These are phyloP conservation scores for Fusarium sublunatum DNA, from an alignment of 2,329 filamentous ascomycete genomes.

Conservation along the genomic window DNA sequence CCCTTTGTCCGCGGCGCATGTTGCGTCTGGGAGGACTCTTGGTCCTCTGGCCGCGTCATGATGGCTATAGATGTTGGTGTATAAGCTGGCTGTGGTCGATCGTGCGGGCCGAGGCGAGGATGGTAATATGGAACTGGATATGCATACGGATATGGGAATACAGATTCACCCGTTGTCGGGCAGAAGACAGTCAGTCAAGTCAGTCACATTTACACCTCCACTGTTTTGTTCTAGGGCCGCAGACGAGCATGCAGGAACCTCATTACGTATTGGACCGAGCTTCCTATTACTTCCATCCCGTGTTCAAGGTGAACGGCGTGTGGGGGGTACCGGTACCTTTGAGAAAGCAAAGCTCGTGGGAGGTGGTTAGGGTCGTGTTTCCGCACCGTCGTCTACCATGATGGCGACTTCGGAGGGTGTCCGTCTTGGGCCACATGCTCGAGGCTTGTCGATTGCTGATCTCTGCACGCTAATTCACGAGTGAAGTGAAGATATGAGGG, in stretches of 20 bases:
- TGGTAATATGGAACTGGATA: conserved; percentile 1
- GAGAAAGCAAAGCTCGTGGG: not conserved
- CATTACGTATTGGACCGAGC: conserved; percentile 41
- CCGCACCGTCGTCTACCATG: conserved; percentile 1
- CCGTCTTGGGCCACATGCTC: conserved; percentile 10
- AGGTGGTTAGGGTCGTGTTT: not conserved
- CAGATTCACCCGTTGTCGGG: conserved; percentile 4
- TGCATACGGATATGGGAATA: conserved; percentile 10
- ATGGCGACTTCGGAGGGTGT: conserved; percentile 36
- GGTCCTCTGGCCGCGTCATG: conserved; percentile 29
- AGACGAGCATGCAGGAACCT: conserved; percentile 24
- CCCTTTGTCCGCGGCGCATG: conserved; percentile 24
- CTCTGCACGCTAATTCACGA: conserved; percentile 26
- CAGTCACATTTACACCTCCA: conserved; percentile 37
- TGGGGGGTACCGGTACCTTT: conserved; percentile 28
- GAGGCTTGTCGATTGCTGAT: conserved; percentile 22
- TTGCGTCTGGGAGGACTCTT: conserved; percentile 15
- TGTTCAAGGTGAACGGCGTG: conserved; percentile 9
- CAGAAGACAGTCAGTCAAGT: too few species aligned
- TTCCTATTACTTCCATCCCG: conserved; percentile 3
- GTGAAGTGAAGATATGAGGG: conserved; percentile 14
- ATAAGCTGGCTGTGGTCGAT: conserved; percentile 6
- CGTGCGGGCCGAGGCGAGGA: conserved; percentile 1
- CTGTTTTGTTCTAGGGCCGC: conserved; percentile 28
- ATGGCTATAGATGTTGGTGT: not conserved